Evolutionary conservation across 2,329 filamentous ascomycete species (phyloP).

Genomic region (Fusarium sp.): DNA sequence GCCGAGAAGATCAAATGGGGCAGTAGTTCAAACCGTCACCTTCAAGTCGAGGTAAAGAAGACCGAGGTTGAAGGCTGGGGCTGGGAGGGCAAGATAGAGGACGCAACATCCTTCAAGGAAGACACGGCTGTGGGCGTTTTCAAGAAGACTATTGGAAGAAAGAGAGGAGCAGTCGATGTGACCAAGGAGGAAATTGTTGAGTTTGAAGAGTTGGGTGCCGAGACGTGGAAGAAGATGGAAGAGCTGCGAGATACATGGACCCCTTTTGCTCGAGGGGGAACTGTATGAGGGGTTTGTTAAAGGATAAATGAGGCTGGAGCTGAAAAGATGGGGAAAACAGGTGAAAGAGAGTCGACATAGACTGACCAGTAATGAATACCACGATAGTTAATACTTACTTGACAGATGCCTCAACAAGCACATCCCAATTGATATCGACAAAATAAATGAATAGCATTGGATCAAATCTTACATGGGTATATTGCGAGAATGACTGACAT

Average conservation of each 20-base stretch:
- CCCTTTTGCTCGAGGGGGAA: neutral
- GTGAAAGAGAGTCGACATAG: neutral
- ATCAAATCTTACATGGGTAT: slow-evolving; percentile 36
- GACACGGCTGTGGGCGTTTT: slow-evolving; percentile 61
- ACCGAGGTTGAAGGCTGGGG: slow-evolving; percentile 93
- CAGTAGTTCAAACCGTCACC: slow-evolving; percentile 71
- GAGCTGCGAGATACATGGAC: slow-evolving; percentile 73
- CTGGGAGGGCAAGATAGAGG: slow-evolving; percentile 69
- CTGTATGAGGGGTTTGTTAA: neutral
- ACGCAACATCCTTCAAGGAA: slow-evolving; percentile 54
- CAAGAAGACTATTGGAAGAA: slow-evolving; percentile 67
- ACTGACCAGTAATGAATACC: neutral
- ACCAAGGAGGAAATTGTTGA: slow-evolving; percentile 69
- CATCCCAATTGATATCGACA: neutral
- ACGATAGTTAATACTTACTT: neutral
- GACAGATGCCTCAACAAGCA: neutral
- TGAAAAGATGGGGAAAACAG: slow-evolving; percentile 21
- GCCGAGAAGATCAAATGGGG: slow-evolving; percentile 84
- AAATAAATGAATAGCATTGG: slow-evolving; percentile 1
- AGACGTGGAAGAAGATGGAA: slow-evolving; percentile 80
- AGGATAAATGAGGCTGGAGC: neutral
- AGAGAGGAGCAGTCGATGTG: slow-evolving; percentile 66
- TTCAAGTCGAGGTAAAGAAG: slow-evolving; percentile 72
- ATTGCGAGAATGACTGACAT: slow-evolving; percentile 37
- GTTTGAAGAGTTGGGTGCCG: slow-evolving; percentile 71